These are phyloP conservation scores for Cladophialophora immunda DNA, from an alignment of 2,329 filamentous ascomycete genomes.

Conservation along the genomic window DNA sequence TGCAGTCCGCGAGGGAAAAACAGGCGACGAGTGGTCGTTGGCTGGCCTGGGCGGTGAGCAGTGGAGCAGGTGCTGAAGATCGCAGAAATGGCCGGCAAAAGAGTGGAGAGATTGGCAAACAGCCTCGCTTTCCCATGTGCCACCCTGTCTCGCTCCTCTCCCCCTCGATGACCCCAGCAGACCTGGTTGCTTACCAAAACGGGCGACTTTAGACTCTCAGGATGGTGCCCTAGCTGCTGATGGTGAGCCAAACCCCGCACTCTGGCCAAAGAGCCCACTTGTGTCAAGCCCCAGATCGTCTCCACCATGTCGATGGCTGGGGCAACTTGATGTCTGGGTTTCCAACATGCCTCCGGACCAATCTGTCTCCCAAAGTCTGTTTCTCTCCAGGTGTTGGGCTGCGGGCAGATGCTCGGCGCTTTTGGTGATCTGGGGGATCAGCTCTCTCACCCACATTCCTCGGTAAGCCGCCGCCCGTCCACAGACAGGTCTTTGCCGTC, in stretches of 20 bases:
- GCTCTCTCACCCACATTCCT: not conserved
- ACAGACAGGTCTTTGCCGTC: not conserved
- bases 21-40: conserved; percentile 27
- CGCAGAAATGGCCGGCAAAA: conserved; percentile 18
- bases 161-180: not conserved
- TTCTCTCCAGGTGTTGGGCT: not conserved
- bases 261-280: conserved; percentile 6
- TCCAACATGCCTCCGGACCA: not conserved
- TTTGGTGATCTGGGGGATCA: conserved; percentile 5
- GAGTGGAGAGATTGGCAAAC: conserved; percentile 22
- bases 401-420: conserved; percentile 4
- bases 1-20: conserved; percentile 29
- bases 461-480: not conserved
- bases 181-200: conserved; percentile 4
- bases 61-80: conserved; percentile 11
- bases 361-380: not conserved
- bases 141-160: not conserved
- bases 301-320: conserved; percentile 19
- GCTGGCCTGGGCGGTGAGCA: conserved; percentile 15
- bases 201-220: conserved; percentile 11
- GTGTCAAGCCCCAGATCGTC: conserved; percentile 20
- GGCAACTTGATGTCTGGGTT: not conserved
- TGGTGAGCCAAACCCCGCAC: conserved; percentile 24
- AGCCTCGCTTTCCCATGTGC: conserved; percentile 31
- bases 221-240: not conserved